A percentile compares a stretch with the other conserved stretches of the same genome.
Conservation (phyloP, 805 yeast species). For the Pichia kluyveri region DNA sequence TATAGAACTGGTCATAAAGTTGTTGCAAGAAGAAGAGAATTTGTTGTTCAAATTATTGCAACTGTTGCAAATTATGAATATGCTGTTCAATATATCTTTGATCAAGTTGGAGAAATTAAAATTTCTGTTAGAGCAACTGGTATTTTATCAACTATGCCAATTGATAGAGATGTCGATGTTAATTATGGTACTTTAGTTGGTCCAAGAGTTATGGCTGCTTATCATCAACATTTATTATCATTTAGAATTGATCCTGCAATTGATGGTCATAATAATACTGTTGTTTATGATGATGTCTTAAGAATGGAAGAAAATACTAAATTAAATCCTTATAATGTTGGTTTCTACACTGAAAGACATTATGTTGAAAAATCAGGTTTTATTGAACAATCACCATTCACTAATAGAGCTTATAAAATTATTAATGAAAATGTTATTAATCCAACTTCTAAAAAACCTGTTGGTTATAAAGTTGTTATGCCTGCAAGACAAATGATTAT, state of each 20-base stretch:
- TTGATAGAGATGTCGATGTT: constrained; percentile 56
- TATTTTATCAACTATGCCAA: constrained; percentile 77
- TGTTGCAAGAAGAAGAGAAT: constrained; percentile 70
- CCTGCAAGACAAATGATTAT: constrained; percentile 71
- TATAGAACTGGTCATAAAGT: constrained; percentile 66
- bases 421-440: constrained; percentile 66
- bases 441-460: constrained; percentile 61
- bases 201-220: constrained; percentile 75
- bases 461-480: constrained; percentile 65
- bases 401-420: constrained; percentile 65
- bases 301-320: constrained; percentile 47
- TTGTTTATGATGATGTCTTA: constrained; percentile 59
- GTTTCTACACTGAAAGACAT: constrained; percentile 55
- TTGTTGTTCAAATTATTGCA: constrained; percentile 71
- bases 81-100: constrained; percentile 60
- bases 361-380: constrained; percentile 62
- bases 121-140: constrained; percentile 83
- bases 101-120: constrained; percentile 69
- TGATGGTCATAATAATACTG: constrained; percentile 74
- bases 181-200: constrained; percentile 65
- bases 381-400: constrained; percentile 67
- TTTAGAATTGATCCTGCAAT: constrained; percentile 77
- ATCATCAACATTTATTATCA: constrained; percentile 74
- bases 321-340: constrained; percentile 60
- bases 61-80: constrained; percentile 84